Evolutionary conservation across 768 basidiomycete species (phyloP), one percentile per base, ranked within the genome.

Genomic region (Leccinum boreale): DNA sequence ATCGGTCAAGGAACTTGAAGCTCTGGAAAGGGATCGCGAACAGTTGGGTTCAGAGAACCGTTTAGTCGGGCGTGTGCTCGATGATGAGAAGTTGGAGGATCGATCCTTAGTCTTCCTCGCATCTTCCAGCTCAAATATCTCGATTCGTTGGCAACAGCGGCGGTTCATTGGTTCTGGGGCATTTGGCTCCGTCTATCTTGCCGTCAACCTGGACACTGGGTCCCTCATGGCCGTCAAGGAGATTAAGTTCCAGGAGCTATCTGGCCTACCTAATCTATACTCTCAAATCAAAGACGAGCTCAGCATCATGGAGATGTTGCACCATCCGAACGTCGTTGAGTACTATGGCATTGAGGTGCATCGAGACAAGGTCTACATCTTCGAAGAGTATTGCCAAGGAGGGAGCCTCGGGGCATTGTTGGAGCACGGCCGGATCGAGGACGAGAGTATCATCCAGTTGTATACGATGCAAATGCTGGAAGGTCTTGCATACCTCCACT

Each of bases 341-440:
- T 99, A 98, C 72, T 97, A 97, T 67, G 97, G 97, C 29, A 95
- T 99, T 64, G 97, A 99, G 74, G 96, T 98, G 2, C 96, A 98
- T 71, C 89, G 96, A 14, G 96, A 98, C 77, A 94, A 95, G 74
- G 94, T 98, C 17, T 98, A 96, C 75, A 98, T 98, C 60, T 98
- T 98, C 71, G 95, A 98, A 73, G 96, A 98, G 74, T 99, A 90
- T 71, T 99, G 97, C 70, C 90, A 95, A 66, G 94, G 94, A 39
- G 97, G 97, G 8, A 96, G 94, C 72, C 73, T 99, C 58, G 93
- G 90, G 1, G 81, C 90, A 23, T 74, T 97, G 46, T 75, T 98
- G 58, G 95, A 96, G 68, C 90, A 93, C 69, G 97, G 97, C 3
- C 79, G 94, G 53, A 94, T 99, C 60, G 97, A 98, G 69, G 95